Evolutionary conservation across 441 rosid genomes (phyloP).

Genomic region (Croton setiger): DNA sequence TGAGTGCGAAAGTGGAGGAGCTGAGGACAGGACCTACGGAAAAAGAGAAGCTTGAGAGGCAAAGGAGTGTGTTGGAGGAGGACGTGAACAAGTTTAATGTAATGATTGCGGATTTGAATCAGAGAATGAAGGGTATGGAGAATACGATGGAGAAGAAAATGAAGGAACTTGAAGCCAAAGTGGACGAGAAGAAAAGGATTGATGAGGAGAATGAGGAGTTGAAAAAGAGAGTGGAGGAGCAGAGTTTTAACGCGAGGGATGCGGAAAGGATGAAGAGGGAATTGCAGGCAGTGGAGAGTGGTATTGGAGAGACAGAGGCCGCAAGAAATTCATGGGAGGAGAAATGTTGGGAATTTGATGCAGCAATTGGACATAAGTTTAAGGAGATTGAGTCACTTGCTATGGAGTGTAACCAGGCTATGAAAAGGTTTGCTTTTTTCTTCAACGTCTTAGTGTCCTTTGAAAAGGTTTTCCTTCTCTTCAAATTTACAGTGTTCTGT

Average conservation of each 20-base stretch:
- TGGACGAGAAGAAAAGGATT: constrained; percentile 54
- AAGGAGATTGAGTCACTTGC: constrained; percentile 67
- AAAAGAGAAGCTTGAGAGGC: constrained; percentile 54
- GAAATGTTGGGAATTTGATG: constrained; percentile 75
- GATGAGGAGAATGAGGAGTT: constrained; percentile 68
- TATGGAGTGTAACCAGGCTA: constrained; percentile 74
- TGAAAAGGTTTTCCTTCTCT: too few relatives aligned
- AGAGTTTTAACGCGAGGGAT: constrained; percentile 71
- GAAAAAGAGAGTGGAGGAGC: constrained; percentile 65
- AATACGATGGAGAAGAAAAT: constrained; percentile 56
- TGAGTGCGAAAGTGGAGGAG: constrained; percentile 45
- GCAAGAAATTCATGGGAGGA: constrained; percentile 77
- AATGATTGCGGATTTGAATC: constrained; percentile 43
- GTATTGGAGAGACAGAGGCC: constrained; percentile 56
- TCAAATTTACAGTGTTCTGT: not conserved
- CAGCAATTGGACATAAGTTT: constrained; percentile 41
- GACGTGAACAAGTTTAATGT: constrained; percentile 65
- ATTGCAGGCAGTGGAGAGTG: constrained; percentile 81
- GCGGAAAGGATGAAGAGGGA: constrained; percentile 95
- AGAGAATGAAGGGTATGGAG: constrained; percentile 38
- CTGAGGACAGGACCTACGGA: constrained; percentile 52
- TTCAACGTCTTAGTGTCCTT: too few relatives aligned
- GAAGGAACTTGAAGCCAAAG: constrained; percentile 48
- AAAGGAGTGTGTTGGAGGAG: constrained; percentile 51
- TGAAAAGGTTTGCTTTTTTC: constrained; percentile 46